Evolutionary conservation across 306 rosid species (phyloP).

Genomic region (Carpinus viminea): DNA sequence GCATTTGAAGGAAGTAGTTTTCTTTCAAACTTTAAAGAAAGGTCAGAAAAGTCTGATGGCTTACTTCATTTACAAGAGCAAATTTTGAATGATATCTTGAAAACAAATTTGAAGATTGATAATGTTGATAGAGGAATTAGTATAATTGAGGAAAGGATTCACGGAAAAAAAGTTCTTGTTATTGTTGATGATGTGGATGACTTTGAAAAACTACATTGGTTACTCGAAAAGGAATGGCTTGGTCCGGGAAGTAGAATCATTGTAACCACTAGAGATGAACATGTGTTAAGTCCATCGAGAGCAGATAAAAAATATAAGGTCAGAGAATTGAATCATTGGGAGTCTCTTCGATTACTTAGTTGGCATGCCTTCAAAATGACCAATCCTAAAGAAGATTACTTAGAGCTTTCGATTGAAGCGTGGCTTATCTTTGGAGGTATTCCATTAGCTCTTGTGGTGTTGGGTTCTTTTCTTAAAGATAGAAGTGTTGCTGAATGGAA

Average conservation of each 20-base stretch:
- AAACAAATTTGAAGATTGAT: not conserved
- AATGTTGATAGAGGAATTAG: not conserved
- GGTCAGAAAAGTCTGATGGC: not conserved
- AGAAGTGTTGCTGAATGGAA: constrained; percentile 31
- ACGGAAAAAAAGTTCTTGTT: constrained; percentile 5
- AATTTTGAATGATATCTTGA: constrained; percentile 21
- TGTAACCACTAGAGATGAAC: constrained; percentile 27
- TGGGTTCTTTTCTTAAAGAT: constrained; percentile 34
- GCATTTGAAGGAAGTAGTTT: too few species aligned
- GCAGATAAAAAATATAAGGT: not conserved
- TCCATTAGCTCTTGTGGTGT: constrained; percentile 44
- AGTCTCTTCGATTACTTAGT: constrained; percentile 34
- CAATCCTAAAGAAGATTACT: not conserved
- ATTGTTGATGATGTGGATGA: constrained; percentile 27
- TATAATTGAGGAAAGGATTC: not conserved
- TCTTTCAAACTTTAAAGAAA: too few species aligned
- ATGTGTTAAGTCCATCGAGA: not conserved
- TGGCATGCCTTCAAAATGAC: constrained; percentile 33
- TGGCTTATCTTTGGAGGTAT: constrained; percentile 35
- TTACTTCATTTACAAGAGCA: constrained; percentile 17
- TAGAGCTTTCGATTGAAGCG: constrained; percentile 3
- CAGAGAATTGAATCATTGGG: not conserved
- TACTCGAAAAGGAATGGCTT: not conserved
- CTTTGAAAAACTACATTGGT: not conserved
- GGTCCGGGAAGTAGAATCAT: constrained; percentile 32